Evolutionary conservation across 2,329 filamentous ascomycete genomes (phyloP).

Genomic region (Nemania diffusa): DNA sequence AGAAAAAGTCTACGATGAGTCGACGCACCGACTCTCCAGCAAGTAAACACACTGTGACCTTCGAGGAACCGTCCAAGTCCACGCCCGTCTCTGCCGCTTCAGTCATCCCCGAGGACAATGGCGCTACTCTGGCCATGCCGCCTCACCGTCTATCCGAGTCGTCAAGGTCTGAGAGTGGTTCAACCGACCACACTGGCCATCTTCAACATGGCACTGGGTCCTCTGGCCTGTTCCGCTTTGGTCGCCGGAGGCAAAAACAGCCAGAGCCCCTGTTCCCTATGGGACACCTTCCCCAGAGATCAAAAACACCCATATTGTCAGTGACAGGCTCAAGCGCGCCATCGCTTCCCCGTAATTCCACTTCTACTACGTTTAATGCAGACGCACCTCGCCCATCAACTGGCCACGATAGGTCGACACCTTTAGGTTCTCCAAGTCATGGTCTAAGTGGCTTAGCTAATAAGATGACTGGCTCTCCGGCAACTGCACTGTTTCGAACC

Average conservation of each 20-base stretch:
- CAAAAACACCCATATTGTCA: constrained; percentile 54
- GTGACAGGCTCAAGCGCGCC: constrained; percentile 57
- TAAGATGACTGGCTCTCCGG: constrained; percentile 57
- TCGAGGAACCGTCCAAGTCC: constrained; percentile 65
- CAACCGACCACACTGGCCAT: constrained; percentile 69
- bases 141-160: constrained; percentile 81
- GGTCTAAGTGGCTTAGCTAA: constrained; percentile 43
- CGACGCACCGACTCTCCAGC: constrained; percentile 51
- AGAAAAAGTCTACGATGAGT: constrained; percentile 55
- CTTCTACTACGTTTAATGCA: constrained; percentile 43
- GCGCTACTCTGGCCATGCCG: constrained; percentile 71
- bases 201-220: constrained; percentile 70
- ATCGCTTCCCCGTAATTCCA: constrained; percentile 53
- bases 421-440: constrained; percentile 51
- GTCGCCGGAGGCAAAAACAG: constrained; percentile 79
- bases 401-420: constrained; percentile 49
- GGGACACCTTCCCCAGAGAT: constrained; percentile 82
- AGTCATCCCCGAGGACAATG: constrained; percentile 70
- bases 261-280: constrained; percentile 84
- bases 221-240: constrained; percentile 82
- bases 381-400: constrained; percentile 44
- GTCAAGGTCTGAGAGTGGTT: constrained; percentile 87
- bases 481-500: constrained; percentile 62
- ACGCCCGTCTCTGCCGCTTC: constrained; percentile 58
- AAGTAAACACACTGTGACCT: constrained; percentile 61